These are phyloP conservation scores for Globisporangium acanthophoron DNA, from an alignment of 352 stramenopile genomes.

Conservation along the genomic window DNA sequence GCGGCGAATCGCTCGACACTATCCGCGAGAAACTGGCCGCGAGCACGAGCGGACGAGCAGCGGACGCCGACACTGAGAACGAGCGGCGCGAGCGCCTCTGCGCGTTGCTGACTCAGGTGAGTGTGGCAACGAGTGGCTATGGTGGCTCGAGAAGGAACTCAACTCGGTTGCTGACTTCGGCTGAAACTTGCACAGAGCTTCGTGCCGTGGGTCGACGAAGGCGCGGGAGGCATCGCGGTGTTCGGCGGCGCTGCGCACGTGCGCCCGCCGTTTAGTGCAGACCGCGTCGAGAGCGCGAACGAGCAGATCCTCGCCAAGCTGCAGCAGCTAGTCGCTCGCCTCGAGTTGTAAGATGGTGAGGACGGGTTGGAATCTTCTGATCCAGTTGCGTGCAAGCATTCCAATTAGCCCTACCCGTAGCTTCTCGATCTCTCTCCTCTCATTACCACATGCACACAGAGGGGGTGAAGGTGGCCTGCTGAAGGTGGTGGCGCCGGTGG, in stretches of 20 bases:
- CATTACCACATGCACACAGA: too few relatives aligned
- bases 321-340: slow-evolving; percentile 28
- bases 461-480: too few relatives aligned
- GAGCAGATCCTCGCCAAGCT: slow-evolving; percentile 43
- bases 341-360: background rate
- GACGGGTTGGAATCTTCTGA: background rate
- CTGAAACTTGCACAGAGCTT: slow-evolving; percentile 14
- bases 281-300: slow-evolving; percentile 28
- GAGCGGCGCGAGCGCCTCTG: slow-evolving; percentile 6
- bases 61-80: background rate
- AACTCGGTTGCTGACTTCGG: too few relatives aligned
- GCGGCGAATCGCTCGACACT: slow-evolving; percentile 4
- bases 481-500: slow-evolving; percentile 20
- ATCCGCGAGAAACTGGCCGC: background rate
- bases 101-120: slow-evolving; percentile 5
- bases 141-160: background rate
- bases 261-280: slow-evolving; percentile 23
- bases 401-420: background rate
- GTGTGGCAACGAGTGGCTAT: background rate
- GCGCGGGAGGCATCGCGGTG: slow-evolving; percentile 13
- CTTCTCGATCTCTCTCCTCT: background rate
- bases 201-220: slow-evolving; percentile 7
- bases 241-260: slow-evolving; percentile 49
- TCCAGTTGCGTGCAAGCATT: background rate
- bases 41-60: background rate